These are phyloP conservation scores for Puccinia sorghi DNA, from an alignment of 1,284 basidiomycete genomes.

Conservation along the genomic window DNA sequence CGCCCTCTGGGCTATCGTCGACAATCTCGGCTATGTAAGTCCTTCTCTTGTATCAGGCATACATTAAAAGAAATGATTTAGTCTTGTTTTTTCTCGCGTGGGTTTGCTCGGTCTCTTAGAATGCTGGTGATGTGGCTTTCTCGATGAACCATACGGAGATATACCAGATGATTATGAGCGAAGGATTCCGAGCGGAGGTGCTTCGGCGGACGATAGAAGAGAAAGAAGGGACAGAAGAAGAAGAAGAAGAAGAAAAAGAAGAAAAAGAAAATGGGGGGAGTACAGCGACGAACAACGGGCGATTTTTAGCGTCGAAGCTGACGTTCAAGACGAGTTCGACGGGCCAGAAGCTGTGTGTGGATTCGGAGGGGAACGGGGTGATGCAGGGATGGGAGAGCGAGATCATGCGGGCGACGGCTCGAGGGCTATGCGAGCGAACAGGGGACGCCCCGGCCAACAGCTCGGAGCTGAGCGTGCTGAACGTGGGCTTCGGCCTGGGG, in stretches of 20 bases:
- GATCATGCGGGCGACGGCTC: constrained; percentile 34
- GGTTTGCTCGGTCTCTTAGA: constrained; percentile 60
- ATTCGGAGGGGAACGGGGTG: constrained; percentile 43
- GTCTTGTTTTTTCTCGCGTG: not conserved
- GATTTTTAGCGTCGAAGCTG: constrained; percentile 73
- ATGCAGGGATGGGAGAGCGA: constrained; percentile 46
- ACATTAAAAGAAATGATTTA: not conserved
- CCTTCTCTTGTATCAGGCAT: not conserved
- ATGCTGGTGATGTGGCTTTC: constrained; percentile 82
- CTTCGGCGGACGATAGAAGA: constrained; percentile 56
- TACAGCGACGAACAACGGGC: constrained; percentile 72
- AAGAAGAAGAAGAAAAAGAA: constrained; percentile 10
- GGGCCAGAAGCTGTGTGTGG: constrained; percentile 38
- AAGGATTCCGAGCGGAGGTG: constrained; percentile 68
- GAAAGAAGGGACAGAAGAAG: constrained; percentile 51
- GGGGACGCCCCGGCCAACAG: not conserved
- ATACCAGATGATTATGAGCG: constrained; percentile 76
- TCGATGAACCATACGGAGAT: constrained; percentile 75
- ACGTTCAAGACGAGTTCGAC: constrained; percentile 61
- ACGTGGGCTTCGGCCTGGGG: constrained; percentile 44
- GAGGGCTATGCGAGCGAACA: not conserved
- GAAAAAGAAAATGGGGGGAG: constrained; percentile 56
- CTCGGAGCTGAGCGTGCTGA: constrained; percentile 17
- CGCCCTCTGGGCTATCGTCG: constrained; percentile 34
- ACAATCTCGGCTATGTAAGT: constrained; percentile 39